A percentile compares a stretch with the other conserved stretches of the same genome.
These are phyloP conservation scores for Periconia sp. DNA, from an alignment of 2,329 filamentous ascomycete genomes.

Conservation along the genomic window DNA sequence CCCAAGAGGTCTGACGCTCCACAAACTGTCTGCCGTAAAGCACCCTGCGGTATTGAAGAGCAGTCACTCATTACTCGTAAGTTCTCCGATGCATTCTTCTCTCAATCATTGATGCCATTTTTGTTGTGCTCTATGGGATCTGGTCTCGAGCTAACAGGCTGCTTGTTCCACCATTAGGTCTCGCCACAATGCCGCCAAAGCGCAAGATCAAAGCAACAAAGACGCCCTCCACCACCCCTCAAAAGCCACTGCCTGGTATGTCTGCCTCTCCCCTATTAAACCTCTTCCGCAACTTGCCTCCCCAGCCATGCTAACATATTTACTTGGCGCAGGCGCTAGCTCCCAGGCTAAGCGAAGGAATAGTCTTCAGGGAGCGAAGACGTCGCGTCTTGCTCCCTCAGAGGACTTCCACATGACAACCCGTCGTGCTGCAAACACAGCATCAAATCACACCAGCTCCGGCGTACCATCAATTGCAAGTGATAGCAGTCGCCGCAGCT, in stretches of 20 bases:
- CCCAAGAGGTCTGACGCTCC: constrained; percentile 4
- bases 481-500: constrained; percentile 48
- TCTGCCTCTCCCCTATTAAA: constrained; percentile 7
- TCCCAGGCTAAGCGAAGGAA: constrained; percentile 42
- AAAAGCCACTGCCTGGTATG: constrained; percentile 27
- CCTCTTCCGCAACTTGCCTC: constrained; percentile 17
- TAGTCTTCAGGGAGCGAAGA: constrained; percentile 38
- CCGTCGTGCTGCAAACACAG: constrained; percentile 49
- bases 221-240: constrained; percentile 16
- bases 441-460: constrained; percentile 43
- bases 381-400: constrained; percentile 53
- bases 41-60: not conserved
- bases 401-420: constrained; percentile 58
- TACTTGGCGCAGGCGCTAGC: constrained; percentile 43
- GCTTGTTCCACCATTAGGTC: constrained; percentile 14
- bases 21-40: not conserved
- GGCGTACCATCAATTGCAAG: constrained; percentile 41
- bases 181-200: constrained; percentile 40
- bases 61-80: constrained; percentile 14
- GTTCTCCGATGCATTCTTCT: constrained; percentile 2
- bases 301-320: constrained; percentile 35
- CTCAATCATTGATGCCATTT: not conserved
- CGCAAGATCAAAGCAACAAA: constrained; percentile 36
- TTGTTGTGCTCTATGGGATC: constrained; percentile 6
- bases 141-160: constrained; percentile 25